These are phyloP conservation scores for Umbelopsis sp. DNA, from an alignment of 192 early-diverging fungal genomes.

Conservation along the genomic window DNA sequence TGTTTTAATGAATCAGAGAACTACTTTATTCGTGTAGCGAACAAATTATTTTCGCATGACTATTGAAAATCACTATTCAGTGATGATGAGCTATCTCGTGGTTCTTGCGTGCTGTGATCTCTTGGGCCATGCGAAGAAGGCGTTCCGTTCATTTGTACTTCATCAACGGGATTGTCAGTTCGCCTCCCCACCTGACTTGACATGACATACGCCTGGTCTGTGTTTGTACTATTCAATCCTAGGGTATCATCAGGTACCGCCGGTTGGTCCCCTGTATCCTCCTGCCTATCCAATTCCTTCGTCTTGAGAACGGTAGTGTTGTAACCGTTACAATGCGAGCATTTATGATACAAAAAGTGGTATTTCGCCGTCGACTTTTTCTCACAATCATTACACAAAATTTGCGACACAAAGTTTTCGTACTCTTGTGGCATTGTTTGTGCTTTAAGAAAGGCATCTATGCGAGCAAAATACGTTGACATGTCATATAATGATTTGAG, in stretches of 20 bases:
- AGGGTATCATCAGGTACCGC: neutral
- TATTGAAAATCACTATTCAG: too few species aligned
- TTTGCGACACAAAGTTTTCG: slow-evolving; percentile 63
- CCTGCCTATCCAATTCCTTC: neutral
- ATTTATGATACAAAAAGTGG: slow-evolving; percentile 98
- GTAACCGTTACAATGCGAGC: slow-evolving; percentile 81
- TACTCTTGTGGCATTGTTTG: slow-evolving; percentile 94
- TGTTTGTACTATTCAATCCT: neutral
- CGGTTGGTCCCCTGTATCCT: neutral
- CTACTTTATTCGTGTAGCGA: too few species aligned
- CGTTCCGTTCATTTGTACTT: slow-evolving; percentile 13
- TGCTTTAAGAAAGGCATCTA: slow-evolving; percentile 77
- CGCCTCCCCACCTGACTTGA: neutral
- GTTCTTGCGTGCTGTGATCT: neutral
- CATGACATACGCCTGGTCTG: slow-evolving; percentile 2
- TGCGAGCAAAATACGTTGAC: slow-evolving; percentile 75
- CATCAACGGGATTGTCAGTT: neutral
- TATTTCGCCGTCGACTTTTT: slow-evolving; percentile 80
- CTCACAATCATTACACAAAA: slow-evolving; percentile 97
- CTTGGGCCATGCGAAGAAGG: slow-evolving; percentile 11
- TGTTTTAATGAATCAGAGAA: too few species aligned
- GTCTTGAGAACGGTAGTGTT: slow-evolving; percentile 87
- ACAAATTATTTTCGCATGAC: too few species aligned
- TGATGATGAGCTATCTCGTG: neutral
- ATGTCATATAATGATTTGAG: slow-evolving; percentile 90